phyloP scores from a whole-genome alignment of 495 filamentous ascomycete species.

The Penicillium simplicissimum region DNA sequence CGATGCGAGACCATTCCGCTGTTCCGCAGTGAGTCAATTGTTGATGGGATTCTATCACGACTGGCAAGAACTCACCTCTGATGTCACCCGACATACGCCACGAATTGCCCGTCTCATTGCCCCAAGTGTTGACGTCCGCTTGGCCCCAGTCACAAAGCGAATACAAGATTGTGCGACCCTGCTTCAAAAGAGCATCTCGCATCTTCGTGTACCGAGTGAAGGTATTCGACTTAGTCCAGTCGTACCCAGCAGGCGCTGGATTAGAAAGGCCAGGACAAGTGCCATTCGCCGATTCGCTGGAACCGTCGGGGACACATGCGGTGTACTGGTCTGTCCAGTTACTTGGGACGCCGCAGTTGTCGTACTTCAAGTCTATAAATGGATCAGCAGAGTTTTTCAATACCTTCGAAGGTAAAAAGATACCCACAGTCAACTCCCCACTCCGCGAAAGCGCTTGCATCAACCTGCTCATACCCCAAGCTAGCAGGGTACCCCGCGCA shows the following conservation, averaged over 20 bases:
- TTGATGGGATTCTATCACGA: too few species aligned
- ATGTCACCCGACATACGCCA: constrained; percentile 62
- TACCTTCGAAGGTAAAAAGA: neutral
- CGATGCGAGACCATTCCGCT: constrained; percentile 46
- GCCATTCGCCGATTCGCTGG: constrained; percentile 35
- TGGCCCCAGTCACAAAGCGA: constrained; percentile 67
- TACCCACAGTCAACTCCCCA: constrained; percentile 65
- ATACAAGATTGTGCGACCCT: constrained; percentile 61
- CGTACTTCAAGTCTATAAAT: constrained; percentile 63
- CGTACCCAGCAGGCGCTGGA: constrained; percentile 50
- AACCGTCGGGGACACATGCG: constrained; percentile 37
- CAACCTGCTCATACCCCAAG: constrained; percentile 60
- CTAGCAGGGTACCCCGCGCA: constrained; percentile 65
- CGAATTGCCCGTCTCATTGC: constrained; percentile 47
- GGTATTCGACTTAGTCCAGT: constrained; percentile 54
- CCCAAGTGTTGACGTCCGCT: constrained; percentile 54
- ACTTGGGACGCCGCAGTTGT: constrained; percentile 61
- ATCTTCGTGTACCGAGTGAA: constrained; percentile 56
- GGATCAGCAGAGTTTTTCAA: neutral
- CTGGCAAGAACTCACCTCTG: constrained; percentile 36
- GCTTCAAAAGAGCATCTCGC: constrained; percentile 57
- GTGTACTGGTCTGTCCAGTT: constrained; percentile 46
- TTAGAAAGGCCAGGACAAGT: constrained; percentile 39
- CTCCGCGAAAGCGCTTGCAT: constrained; percentile 60
- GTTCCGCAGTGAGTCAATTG: constrained; percentile 18